Percentiles rank a stretch among this genome's conserved stretches.
Conservation (phyloP, 495 filamentous ascomycete species). For the Penicillium nucicola region DNA sequence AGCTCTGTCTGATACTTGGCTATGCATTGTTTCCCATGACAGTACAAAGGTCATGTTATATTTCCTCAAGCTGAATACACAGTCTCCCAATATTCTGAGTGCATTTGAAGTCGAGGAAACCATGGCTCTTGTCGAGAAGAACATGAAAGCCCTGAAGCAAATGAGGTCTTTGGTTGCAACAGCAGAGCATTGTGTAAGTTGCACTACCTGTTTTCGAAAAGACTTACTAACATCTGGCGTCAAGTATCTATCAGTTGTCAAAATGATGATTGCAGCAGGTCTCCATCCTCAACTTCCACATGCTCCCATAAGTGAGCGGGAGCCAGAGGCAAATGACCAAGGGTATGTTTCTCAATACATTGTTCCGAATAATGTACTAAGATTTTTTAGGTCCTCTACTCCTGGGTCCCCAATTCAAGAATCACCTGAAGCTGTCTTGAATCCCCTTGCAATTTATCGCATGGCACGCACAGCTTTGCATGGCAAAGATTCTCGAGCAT, state of each 20-base stretch:
- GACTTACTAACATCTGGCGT: not conserved
- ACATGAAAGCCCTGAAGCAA: constrained; percentile 13
- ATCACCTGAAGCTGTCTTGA: constrained; percentile 17
- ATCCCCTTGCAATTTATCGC: constrained; percentile 21
- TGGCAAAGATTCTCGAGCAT: constrained; percentile 1
- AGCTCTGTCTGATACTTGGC: constrained; percentile 17
- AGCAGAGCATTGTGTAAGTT: constrained; percentile 18
- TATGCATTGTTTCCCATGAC: constrained; percentile 18
- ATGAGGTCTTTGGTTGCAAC: constrained; percentile 21
- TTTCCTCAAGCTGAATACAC: constrained; percentile 6
- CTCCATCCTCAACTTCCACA: constrained; percentile 2
- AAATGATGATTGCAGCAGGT: constrained; percentile 17
- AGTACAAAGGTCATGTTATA: constrained; percentile 17
- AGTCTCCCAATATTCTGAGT: not conserved
- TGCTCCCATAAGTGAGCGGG: not conserved
- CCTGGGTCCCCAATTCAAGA: constrained; percentile 11
- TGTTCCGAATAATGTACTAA: not conserved
- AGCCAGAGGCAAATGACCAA: not conserved
- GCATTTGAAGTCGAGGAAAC: constrained; percentile 5
- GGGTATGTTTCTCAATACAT: constrained; percentile 1
- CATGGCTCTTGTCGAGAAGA: constrained; percentile 7
- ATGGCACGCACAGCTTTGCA: constrained; percentile 23
- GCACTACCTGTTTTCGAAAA: no score
- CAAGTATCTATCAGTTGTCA: constrained; percentile 15
- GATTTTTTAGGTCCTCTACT: not conserved